These are phyloP conservation scores for Carpinus fangiana DNA, from an alignment of 306 rosid species.

Conservation along the genomic window DNA sequence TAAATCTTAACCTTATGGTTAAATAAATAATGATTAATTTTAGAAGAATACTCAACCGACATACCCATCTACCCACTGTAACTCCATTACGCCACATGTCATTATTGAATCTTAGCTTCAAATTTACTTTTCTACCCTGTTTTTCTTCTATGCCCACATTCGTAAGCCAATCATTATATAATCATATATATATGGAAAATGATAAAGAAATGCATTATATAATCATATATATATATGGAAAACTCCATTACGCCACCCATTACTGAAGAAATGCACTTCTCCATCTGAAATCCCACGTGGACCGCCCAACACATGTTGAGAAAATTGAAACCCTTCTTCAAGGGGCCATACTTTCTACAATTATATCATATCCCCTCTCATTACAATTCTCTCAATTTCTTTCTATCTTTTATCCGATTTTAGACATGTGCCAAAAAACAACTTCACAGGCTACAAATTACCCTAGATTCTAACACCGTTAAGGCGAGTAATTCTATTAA, in stretches of 20 bases:
- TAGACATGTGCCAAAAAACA: too few species aligned
- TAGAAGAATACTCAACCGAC: background rate
- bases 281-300: background rate
- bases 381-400: too few species aligned
- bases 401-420: too few species aligned
- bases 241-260: background rate
- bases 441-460: too few species aligned
- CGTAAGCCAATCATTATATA: background rate
- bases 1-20: too few species aligned
- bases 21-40: background rate
- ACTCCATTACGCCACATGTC: background rate
- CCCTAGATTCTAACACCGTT: too few species aligned
- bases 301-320: background rate
- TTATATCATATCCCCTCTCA: background rate
- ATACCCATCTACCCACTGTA: background rate
- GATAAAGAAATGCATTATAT: too few species aligned
- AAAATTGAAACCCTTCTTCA: background rate
- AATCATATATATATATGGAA: background rate
- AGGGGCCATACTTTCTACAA: background rate
- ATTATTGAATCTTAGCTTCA: slow-evolving; percentile 24
- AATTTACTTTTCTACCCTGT: slow-evolving; percentile 20
- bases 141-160: background rate
- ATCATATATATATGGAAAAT: background rate
- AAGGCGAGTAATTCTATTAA: too few species aligned
- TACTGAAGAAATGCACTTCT: background rate